Percentiles rank a stretch among this genome's conserved stretches.
Evolutionary conservation across 2,329 filamentous ascomycete genomes (phyloP).

Genomic region (Colletotrichum cereale): DNA sequence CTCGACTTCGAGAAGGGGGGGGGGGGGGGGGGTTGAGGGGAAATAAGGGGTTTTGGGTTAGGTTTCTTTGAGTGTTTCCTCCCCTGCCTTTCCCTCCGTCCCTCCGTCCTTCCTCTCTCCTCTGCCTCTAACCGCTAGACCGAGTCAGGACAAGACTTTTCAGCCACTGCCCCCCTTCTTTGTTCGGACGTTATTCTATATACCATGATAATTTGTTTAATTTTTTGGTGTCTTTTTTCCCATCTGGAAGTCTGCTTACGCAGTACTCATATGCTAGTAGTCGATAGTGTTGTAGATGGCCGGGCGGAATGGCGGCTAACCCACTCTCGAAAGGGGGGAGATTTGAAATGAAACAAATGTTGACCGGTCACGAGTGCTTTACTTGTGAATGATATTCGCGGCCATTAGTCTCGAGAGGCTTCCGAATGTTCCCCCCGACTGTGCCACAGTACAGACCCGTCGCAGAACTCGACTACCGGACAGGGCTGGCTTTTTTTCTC

Average conservation of each 20-base stretch:
- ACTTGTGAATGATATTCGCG: not conserved
- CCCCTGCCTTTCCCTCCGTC: too few relatives aligned
- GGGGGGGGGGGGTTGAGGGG: too few relatives aligned
- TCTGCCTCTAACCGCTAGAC: not conserved
- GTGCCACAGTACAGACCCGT: too few relatives aligned
- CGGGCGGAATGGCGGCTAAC: not conserved
- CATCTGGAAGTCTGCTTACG: not conserved
- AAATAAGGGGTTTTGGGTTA: not conserved
- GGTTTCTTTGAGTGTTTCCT: not conserved
- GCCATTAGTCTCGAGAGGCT: not conserved
- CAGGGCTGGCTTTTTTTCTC: slow-evolving; percentile 17
- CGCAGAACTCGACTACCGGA: too few relatives aligned
- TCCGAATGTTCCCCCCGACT: not conserved
- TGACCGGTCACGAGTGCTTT: not conserved
- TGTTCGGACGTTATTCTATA: not conserved
- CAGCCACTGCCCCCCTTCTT: not conserved
- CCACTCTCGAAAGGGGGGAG: not conserved
- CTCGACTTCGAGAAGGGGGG: too few relatives aligned
- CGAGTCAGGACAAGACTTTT: not conserved
- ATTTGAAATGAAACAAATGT: not conserved
- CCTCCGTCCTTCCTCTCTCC: not conserved
- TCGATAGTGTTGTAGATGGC: not conserved
- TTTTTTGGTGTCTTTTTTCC: too few relatives aligned
- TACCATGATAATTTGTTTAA: too few relatives aligned
- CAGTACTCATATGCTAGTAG: too few relatives aligned